Evolutionary conservation across 345 rosid genomes (phyloP).

Genomic region (Cardamine chenopodiifolia): DNA sequence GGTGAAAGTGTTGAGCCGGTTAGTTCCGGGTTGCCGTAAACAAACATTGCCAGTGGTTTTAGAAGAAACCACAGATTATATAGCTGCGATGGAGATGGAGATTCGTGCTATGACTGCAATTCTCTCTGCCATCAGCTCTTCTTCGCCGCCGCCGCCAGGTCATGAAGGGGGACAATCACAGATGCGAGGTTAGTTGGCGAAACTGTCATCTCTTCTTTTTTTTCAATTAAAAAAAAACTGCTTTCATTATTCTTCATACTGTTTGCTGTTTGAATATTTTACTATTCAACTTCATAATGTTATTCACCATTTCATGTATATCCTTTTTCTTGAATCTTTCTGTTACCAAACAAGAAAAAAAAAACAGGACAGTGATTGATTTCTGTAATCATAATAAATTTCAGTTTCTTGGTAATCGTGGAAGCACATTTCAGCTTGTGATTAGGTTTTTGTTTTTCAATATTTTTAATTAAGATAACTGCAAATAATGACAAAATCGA

Average conservation of each 20-base stretch:
- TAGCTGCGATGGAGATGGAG: conserved; percentile 98
- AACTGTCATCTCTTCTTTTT: conserved; percentile 17
- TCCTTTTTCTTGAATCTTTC: conserved; percentile 27
- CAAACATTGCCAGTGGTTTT: conserved; percentile 84
- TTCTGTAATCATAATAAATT: conserved; percentile 37
- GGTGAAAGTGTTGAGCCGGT: conserved; percentile 76
- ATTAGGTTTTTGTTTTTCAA: not conserved
- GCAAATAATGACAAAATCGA: conserved; percentile 13
- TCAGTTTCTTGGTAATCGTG: conserved; percentile 33
- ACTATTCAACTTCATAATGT: conserved; percentile 14
- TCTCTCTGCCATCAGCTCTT: conserved; percentile 49
- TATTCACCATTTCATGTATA: conserved; percentile 34
- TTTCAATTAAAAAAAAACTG: not conserved
- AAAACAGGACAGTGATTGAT: conserved; percentile 30
- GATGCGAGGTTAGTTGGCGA: conserved; percentile 43
- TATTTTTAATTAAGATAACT: conserved; percentile 13
- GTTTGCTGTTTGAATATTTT: conserved; percentile 32
- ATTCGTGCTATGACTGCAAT: conserved; percentile 86
- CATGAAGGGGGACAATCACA: conserved; percentile 39
- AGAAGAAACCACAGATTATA: conserved; percentile 93
- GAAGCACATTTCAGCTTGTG: conserved; percentile 31
- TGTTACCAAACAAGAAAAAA: conserved; percentile 15
- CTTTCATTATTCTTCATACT: conserved; percentile 34
- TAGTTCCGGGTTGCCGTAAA: conserved; percentile 98
- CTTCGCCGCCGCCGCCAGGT: conserved; percentile 34